A percentile compares a stretch with the other conserved stretches of the same genome.
These are phyloP conservation scores for Lachancea lanzarotensis DNA, from an alignment of 805 yeast species.

Conservation along the genomic window DNA sequence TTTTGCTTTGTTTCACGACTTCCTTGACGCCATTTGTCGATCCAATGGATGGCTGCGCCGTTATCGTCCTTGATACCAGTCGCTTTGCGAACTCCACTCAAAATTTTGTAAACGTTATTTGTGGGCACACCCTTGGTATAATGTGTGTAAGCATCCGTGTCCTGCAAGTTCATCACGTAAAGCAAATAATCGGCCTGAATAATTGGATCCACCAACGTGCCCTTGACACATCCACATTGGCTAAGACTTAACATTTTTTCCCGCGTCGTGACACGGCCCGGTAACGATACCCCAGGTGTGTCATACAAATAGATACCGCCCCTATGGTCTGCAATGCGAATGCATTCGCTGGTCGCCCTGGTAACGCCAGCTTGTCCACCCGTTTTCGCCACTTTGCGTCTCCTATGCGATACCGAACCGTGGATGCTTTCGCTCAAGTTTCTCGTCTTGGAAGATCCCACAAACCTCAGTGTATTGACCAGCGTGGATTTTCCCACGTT, in stretches of 20 bases:
- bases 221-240: slow-evolving; percentile 68
- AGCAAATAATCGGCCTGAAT: slow-evolving; percentile 81
- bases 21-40: slow-evolving; percentile 54
- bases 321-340: slow-evolving; percentile 46
- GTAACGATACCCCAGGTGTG: slow-evolving; percentile 89
- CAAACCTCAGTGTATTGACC: slow-evolving; percentile 62
- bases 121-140: slow-evolving; percentile 47
- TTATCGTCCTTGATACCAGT: slow-evolving; percentile 41
- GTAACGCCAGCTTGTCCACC: slow-evolving; percentile 93
- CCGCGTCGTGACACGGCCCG: slow-evolving; percentile 51
- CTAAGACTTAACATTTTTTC: slow-evolving; percentile 71
- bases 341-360: slow-evolving; percentile 65
- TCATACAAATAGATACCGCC: slow-evolving; percentile 73
- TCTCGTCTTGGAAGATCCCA: slow-evolving; percentile 17
- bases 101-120: slow-evolving; percentile 55
- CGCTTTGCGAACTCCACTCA: slow-evolving; percentile 40
- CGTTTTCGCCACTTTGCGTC: slow-evolving; percentile 67
- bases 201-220: slow-evolving; percentile 69
- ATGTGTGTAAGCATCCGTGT: slow-evolving; percentile 12
- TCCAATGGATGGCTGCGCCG: slow-evolving; percentile 60
- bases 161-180: slow-evolving; percentile 62
- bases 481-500: slow-evolving; percentile 94
- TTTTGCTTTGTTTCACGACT: slow-evolving; percentile 22
- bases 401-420: slow-evolving; percentile 16
- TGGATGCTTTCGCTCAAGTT: slow-evolving; percentile 14